A percentile compares a stretch with the other conserved stretches of the same genome.
These are phyloP conservation scores for Penicillium brasilianum DNA, from an alignment of 2,329 filamentous ascomycete species.

Conservation along the genomic window DNA sequence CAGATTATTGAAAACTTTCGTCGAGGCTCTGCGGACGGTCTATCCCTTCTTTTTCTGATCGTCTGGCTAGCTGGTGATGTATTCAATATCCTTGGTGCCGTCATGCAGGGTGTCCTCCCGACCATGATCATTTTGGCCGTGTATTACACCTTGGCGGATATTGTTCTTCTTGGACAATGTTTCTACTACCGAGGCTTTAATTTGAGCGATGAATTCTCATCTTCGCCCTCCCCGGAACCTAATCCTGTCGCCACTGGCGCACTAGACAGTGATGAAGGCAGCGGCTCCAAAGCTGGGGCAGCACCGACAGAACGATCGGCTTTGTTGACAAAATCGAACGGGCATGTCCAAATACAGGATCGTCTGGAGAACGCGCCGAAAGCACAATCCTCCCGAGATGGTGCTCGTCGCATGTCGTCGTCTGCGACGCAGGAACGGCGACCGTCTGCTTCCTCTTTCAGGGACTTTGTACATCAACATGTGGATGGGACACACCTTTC, in stretches of 20 bases:
- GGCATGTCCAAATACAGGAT: slow-evolving; percentile 22
- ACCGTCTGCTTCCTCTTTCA: slow-evolving; percentile 44
- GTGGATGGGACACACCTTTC: slow-evolving; percentile 73
- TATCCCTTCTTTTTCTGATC: slow-evolving; percentile 89
- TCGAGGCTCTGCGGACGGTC: slow-evolving; percentile 79
- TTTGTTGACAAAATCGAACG: slow-evolving; percentile 33
- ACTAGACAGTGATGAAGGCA: slow-evolving; percentile 24
- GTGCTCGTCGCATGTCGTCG: slow-evolving; percentile 14
- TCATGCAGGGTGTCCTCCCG: slow-evolving; percentile 87
- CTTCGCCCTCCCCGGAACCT: slow-evolving; percentile 23
- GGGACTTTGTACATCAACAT: slow-evolving; percentile 55
- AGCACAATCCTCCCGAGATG: slow-evolving; percentile 11
- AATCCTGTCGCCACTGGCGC: slow-evolving; percentile 17
- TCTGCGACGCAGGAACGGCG: slow-evolving; percentile 26
- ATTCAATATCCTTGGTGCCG: slow-evolving; percentile 93
- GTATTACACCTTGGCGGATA: slow-evolving; percentile 90
- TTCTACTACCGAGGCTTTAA: slow-evolving; percentile 92
- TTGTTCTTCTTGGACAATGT: slow-evolving; percentile 85
- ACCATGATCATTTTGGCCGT: slow-evolving; percentile 96
- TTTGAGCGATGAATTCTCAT: slow-evolving; percentile 39
- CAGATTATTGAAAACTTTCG: slow-evolving; percentile 97
- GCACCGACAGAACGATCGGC: slow-evolving; percentile 38
- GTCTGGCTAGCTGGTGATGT: slow-evolving; percentile 94
- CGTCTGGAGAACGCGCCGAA: not conserved
- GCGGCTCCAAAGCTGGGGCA: slow-evolving; percentile 25